Conservation (phyloP, 1,284 basidiomycete genomes). For the Rhodotorula sp. region DNA sequence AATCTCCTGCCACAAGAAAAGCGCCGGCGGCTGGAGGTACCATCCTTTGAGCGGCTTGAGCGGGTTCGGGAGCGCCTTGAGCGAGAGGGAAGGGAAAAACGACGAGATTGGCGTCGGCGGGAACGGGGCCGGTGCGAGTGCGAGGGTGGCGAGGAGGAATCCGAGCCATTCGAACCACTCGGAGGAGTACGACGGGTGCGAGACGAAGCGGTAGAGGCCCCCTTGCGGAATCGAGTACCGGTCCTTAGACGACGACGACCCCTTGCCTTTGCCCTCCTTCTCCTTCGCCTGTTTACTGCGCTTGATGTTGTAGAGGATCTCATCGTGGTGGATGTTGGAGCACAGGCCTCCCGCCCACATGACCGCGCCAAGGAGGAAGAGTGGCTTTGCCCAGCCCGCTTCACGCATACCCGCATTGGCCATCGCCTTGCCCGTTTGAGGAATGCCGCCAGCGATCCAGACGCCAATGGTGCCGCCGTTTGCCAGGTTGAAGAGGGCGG, state of each 20-base stretch:
- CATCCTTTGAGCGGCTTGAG: constrained; percentile 19
- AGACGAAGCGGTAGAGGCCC: constrained; percentile 38
- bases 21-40: constrained; percentile 19
- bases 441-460: constrained; percentile 14
- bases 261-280: not conserved
- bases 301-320: constrained; percentile 42
- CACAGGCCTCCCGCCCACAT: constrained; percentile 40
- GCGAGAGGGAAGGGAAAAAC: constrained; percentile 1
- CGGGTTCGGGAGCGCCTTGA: constrained; percentile 3
- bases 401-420: not conserved
- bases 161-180: constrained; percentile 47
- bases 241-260: not conserved
- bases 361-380: constrained; percentile 36
- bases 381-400: not conserved
- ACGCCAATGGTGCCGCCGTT: constrained; percentile 32
- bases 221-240: constrained; percentile 44
- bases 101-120: not conserved
- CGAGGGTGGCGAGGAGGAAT: constrained; percentile 12
- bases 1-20: constrained; percentile 31
- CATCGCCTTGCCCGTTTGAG: not conserved
- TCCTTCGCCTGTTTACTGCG: constrained; percentile 7
- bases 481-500: constrained; percentile 29
- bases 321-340: constrained; percentile 42
- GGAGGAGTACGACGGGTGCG: constrained; percentile 41
- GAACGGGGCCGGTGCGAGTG: constrained; percentile 22